phyloP scores from a whole-genome alignment of 2,329 filamentous ascomycete species.

The Mycosphaerella arachidis region DNA sequence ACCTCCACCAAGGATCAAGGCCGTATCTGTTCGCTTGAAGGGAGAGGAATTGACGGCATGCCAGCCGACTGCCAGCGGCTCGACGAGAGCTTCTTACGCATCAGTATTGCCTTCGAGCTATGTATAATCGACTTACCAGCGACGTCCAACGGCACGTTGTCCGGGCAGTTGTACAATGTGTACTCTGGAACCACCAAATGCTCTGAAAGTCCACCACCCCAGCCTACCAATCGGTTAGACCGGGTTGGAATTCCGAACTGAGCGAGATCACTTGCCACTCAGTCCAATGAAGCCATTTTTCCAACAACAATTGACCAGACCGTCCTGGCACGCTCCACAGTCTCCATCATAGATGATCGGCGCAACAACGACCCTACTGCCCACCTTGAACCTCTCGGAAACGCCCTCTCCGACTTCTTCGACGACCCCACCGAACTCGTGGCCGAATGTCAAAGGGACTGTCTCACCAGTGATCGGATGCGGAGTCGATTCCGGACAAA shows the following conservation, averaged over 20 bases:
- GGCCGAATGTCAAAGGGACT: conserved; percentile 50
- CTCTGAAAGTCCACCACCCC: conserved; percentile 51
- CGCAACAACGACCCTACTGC: conserved; percentile 41
- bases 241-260: too few species aligned
- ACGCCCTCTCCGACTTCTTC: conserved; percentile 51
- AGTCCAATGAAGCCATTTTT: conserved; percentile 52
- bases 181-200: conserved; percentile 48
- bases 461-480: conserved; percentile 53
- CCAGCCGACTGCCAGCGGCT: conserved; percentile 54
- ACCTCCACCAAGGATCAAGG: conserved; percentile 50
- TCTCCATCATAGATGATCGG: conserved; percentile 54
- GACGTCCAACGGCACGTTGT: conserved; percentile 49
- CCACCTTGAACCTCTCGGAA: conserved; percentile 41
- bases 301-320: conserved; percentile 52
- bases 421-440: conserved; percentile 51
- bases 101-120: background rate
- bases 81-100: conserved; percentile 44
- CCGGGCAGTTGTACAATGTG: conserved; percentile 44
- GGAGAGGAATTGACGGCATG: conserved; percentile 51
- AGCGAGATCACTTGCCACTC: conserved; percentile 36
- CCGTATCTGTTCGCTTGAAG: conserved; percentile 44
- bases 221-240: conserved; percentile 19
- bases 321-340: conserved; percentile 50
- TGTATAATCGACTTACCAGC: conserved; percentile 32
- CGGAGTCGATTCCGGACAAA: conserved; percentile 46